phyloP scores from a whole-genome alignment of 192 early-diverging fungal genomes.

The Backusella mclennaniae region DNA sequence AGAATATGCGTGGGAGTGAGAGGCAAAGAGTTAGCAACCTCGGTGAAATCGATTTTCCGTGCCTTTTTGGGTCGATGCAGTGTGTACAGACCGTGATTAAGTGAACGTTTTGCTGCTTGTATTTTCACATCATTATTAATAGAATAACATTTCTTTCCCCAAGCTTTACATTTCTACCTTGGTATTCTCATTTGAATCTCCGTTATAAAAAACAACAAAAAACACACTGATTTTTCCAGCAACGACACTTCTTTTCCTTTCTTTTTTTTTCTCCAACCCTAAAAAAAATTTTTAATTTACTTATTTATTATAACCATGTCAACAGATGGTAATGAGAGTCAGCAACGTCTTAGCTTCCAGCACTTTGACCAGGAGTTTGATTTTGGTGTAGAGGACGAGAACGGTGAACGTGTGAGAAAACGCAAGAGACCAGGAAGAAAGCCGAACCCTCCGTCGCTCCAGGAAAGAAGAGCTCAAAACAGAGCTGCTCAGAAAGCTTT shows the following conservation, averaged over 20 bases:
- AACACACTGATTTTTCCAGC: not conserved
- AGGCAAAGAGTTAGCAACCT: not conserved
- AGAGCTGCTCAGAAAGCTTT: slow-evolving; percentile 29
- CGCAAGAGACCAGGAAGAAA: slow-evolving; percentile 34
- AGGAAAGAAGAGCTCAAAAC: slow-evolving; percentile 35
- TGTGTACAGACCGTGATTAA: not conserved
- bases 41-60: not conserved
- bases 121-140: slow-evolving; percentile 7
- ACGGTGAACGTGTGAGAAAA: slow-evolving; percentile 24
- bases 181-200: not conserved
- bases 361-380: slow-evolving; percentile 32
- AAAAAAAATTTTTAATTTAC: not conserved
- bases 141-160: not conserved
- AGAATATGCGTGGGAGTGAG: not conserved
- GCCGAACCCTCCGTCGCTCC: slow-evolving; percentile 27
- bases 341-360: slow-evolving; percentile 22
- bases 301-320: not conserved
- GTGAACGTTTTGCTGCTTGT: not conserved
- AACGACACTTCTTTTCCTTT: not conserved
- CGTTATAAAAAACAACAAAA: not conserved
- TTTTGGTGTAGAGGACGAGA: slow-evolving; percentile 29
- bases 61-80: not conserved
- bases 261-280: not conserved
- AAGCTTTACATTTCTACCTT: not conserved
- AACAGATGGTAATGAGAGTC: not conserved